Percentiles rank a stretch among this genome's conserved stretches.
phyloP scores from a whole-genome alignment of 164 flowering plant genomes.

The Tinospora cordifolia region DNA sequence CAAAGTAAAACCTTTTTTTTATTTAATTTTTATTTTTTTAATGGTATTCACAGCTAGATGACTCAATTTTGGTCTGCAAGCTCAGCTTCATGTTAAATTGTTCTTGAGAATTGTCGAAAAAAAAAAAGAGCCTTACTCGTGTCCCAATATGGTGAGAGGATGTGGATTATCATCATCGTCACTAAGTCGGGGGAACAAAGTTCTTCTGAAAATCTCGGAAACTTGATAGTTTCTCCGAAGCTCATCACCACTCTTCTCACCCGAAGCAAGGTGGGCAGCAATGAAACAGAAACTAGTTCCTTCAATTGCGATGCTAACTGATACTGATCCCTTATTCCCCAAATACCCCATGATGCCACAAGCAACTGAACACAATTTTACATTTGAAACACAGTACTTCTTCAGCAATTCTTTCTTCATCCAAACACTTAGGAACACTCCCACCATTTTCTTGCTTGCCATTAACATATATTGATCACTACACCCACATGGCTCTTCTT shows the following conservation, averaged over 20 bases:
- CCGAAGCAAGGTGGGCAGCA: conserved; percentile 70
- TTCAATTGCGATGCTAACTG: conserved; percentile 61
- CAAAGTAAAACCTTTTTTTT: no score
- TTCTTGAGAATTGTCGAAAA: no score
- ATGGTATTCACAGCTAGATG: no score
- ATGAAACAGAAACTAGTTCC: conserved; percentile 74
- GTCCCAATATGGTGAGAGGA: conserved; percentile 66
- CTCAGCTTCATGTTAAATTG: no score
- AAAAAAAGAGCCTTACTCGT: conserved; percentile 47
- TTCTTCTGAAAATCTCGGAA: conserved; percentile 57
- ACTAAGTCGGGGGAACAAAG: conserved; percentile 41
- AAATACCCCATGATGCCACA: conserved; percentile 79
- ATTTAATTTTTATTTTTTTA: no score
- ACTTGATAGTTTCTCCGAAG: conserved; percentile 60
- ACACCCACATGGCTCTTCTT: conserved; percentile 2
- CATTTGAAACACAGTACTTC: conserved; percentile 39
- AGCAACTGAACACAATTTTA: conserved; percentile 56
- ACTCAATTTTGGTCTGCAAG: no score
- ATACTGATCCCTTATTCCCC: conserved; percentile 74
- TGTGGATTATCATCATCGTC: conserved; percentile 26
- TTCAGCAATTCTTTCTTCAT: conserved; percentile 43
- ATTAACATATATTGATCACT: conserved; percentile 38
- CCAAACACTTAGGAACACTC: conserved; percentile 68
- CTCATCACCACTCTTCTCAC: conserved; percentile 71
- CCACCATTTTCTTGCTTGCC: conserved; percentile 85